Percentiles rank a stretch among this genome's conserved stretches.
Conservation (phyloP, 208 protist genomes). For the Trypanosoma lewisi region DNA sequence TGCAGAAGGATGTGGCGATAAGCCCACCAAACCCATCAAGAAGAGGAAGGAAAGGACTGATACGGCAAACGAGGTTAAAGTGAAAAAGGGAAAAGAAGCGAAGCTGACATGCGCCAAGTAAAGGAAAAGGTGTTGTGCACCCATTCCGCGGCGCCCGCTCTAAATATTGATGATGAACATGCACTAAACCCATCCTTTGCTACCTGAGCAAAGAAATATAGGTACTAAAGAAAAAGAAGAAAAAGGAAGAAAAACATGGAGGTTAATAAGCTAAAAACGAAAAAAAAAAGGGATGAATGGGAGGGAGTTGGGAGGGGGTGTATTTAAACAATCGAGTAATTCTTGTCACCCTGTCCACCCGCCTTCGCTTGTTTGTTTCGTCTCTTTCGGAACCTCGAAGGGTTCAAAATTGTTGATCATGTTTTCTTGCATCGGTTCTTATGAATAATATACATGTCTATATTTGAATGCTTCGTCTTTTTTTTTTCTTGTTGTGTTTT, state of each 20-base stretch:
- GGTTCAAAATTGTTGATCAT: too few species aligned
- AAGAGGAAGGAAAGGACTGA: background rate
- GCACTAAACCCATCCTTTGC: background rate
- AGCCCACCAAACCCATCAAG: too few species aligned
- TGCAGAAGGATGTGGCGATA: background rate
- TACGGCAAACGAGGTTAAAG: background rate
- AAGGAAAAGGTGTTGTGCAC: background rate
- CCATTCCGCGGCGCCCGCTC: background rate
- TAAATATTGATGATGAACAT: background rate
- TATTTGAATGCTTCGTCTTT: background rate
- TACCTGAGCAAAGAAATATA: background rate
- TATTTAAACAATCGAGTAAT: background rate
- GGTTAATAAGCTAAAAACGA: background rate
- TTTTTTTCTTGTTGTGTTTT: conserved; percentile 6
- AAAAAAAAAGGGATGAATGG: background rate
- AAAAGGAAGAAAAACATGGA: conserved; percentile 2
- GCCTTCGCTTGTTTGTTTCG: too few species aligned
- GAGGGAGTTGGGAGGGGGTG: background rate
- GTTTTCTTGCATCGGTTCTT: background rate
- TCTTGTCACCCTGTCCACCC: too few species aligned
- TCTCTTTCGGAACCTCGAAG: too few species aligned
- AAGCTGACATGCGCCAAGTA: conserved; percentile 3
- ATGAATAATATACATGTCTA: background rate
- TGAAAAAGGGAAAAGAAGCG: background rate
- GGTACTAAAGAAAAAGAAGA: conserved; percentile 2